Conservation (phyloP, 2,329 filamentous ascomycete genomes). For the Pseudogymnoascus sp. region DNA sequence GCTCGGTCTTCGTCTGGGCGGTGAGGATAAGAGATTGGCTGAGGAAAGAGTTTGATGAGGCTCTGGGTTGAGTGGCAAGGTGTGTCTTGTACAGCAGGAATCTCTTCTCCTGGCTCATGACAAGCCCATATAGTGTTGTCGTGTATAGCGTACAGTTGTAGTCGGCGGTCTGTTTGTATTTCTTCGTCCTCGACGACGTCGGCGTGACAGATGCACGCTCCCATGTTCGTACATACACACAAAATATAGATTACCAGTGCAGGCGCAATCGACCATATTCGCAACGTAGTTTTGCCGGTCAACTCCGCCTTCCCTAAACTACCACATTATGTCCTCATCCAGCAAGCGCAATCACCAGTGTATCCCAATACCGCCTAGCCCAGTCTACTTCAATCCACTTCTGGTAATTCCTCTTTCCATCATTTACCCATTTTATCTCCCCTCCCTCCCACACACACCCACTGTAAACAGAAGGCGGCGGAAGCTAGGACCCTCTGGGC, state of each 20-base stretch:
- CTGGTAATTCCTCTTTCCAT: background rate
- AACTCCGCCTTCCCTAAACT: background rate
- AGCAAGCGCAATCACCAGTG: background rate
- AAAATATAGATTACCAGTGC: background rate
- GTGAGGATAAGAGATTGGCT: background rate
- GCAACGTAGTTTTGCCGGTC: background rate
- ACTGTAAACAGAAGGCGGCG: constrained; percentile 13
- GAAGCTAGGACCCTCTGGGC: background rate
- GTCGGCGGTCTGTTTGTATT: background rate
- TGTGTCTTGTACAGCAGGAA: too few relatives aligned
- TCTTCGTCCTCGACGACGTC: background rate
- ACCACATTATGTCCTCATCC: background rate
- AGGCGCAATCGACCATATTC: background rate
- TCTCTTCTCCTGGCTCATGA: too few relatives aligned
- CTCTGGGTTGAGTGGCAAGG: background rate
- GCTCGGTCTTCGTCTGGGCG: background rate
- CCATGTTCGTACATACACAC: background rate
- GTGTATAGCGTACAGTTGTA: background rate
- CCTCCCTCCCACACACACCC: background rate
- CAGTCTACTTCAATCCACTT: background rate
- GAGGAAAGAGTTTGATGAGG: background rate
- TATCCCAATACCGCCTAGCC: background rate
- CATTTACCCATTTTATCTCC: background rate
- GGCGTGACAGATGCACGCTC: background rate
- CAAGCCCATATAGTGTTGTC: background rate